Conservation (phyloP, 2,329 filamentous ascomycete species). For the Verticillium longisporum region DNA sequence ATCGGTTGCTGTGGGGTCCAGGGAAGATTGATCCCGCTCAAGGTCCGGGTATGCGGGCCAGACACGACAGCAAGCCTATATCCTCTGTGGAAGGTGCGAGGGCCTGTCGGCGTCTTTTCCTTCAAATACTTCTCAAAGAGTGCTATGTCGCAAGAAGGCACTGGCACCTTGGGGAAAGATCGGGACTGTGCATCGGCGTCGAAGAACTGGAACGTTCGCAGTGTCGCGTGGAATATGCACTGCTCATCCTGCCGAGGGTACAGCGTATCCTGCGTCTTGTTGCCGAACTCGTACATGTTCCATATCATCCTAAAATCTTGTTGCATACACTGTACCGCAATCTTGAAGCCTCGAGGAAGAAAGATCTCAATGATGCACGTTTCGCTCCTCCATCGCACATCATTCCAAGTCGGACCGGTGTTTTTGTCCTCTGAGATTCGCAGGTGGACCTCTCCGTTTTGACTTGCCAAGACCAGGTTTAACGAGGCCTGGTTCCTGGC, state of each 20-base stretch:
- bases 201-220: constrained; percentile 75
- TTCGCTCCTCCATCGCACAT: constrained; percentile 72
- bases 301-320: constrained; percentile 73
- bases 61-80: constrained; percentile 75
- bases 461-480: constrained; percentile 69
- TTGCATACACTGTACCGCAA: constrained; percentile 65
- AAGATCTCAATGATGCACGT: constrained; percentile 59
- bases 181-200: constrained; percentile 63
- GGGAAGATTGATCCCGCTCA: constrained; percentile 69
- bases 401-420: constrained; percentile 69
- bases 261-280: constrained; percentile 66
- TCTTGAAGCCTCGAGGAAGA: constrained; percentile 67
- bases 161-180: constrained; percentile 68
- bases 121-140: constrained; percentile 67
- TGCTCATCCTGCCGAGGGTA: constrained; percentile 63
- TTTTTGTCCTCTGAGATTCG: constrained; percentile 63
- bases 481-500: constrained; percentile 62
- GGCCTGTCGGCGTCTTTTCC: constrained; percentile 65
- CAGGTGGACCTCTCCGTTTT: constrained; percentile 71
- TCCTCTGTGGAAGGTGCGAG: constrained; percentile 67
- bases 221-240: constrained; percentile 59
- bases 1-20: constrained; percentile 61
- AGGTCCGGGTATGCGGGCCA: constrained; percentile 66
- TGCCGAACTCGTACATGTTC: constrained; percentile 80
- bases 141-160: constrained; percentile 63